Base-by-base conservation (phyloP, 306 rosid species). In the Prunus salicina region DNA sequence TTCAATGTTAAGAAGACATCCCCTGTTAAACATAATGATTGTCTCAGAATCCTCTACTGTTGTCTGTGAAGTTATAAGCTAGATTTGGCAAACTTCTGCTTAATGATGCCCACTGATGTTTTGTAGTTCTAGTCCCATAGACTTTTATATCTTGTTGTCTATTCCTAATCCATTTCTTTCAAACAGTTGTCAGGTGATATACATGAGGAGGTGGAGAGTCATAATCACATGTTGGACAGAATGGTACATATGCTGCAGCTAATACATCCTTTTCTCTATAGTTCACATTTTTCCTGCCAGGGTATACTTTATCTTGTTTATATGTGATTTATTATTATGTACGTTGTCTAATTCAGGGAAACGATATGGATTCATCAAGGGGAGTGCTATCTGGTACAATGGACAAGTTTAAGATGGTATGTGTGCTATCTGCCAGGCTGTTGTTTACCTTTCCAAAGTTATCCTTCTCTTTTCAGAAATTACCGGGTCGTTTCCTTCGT, bases 301-400 rank as follows among this genome's bases (percentile, higher is more conserved):
- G 6, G 8, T 13, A 10, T 41, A 18, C 50, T 51, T 32, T 12
- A 62, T 4, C 1, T n/a, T n/a, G 67, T 52, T 8, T 66, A 19
- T 32, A 18, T 32, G n/a, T 45, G 50, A 34, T 56, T 61, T 51
- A 60, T 51, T 19, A 27, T 60, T 24, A 46, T 56, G 30, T 51
- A 67, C 74, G 64, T 67, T 41, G 32, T 61, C 49, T 83, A 47
- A 47, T 45, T 25, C 50, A 94, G 98, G 97, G 98, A 63, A 88
- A 88, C 70, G 97, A 88, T 90, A 94, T 94, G 97, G 98, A 94
- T 85, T 62, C 97, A 64, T 94, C 98, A 64, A 88, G 98, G 83
- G 98, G 98, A 46, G 81, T 90, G 84, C 89, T 94, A 65, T 85
- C 98, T 14, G 96, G 97, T 79, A 91, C 97, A 19, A 91, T 94